Base-by-base conservation (phyloP, 1,284 basidiomycete species). In the Cerioporus squamosus region DNA sequence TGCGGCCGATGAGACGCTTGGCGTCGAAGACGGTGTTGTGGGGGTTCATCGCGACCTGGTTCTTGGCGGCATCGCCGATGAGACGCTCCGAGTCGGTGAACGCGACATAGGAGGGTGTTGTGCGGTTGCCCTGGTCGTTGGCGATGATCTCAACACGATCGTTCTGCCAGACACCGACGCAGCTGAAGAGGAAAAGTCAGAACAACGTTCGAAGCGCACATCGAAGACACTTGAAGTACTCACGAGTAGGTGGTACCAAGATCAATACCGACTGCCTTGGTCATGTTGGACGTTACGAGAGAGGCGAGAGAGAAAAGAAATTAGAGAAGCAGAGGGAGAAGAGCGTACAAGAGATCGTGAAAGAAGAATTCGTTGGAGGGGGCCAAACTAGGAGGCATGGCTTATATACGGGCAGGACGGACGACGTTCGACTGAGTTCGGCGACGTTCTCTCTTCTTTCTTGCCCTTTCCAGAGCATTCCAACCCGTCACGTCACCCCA, bases 81-180 rank as follows among this genome's bases (percentile, higher is more conserved):
- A 99, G 82, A 83, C 97, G 95, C 87, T 99, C 97, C 76, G 92
- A 92, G 67, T 94, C 82, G 68, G 95, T 96, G 86, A 99, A 98
- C 69, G 97, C 95, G 78, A 98, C 97, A 80, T 98, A 98, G 68
- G 97, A 99, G 59, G 97, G 97, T 59, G 97, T 98, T 70, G 97
- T 98, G 69, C 97, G 89, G 89, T 98, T 98, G 74, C 96, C 97
- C 92, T 97, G 95, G 83, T 97, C 95, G 79, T 97, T 95, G 80
- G 93, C 91, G 75, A 95, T 95, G 81, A 97, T 97, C 81, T 98
- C 96, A 66, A 98, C 96, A 73, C 95, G 93, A 83, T 98, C 95
- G 70, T 97, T 95, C 81, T 95, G 93, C 95, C 95, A 98, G 66
- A 97, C 95, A 84, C 92, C 95, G 69, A 96, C 89, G 74, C 88